These are phyloP conservation scores for Eutypella sp. DNA, from an alignment of 2,329 filamentous ascomycete genomes.

Conservation along the genomic window DNA sequence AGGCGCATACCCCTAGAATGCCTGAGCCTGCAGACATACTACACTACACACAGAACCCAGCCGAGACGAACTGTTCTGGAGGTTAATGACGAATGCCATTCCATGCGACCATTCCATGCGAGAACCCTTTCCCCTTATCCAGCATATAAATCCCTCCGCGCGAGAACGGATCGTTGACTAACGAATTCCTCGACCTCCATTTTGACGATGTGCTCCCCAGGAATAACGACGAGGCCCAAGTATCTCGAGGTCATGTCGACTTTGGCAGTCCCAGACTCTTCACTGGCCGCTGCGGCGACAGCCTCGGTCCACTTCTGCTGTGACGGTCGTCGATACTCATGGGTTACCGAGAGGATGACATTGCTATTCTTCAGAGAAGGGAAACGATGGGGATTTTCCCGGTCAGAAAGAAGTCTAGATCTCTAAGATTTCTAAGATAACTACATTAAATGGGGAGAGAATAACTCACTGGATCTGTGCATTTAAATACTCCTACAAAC, in stretches of 20 bases:
- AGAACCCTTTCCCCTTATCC: too few species aligned
- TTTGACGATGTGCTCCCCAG: conserved; percentile 77
- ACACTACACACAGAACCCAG: too few species aligned
- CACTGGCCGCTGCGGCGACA: conserved; percentile 22
- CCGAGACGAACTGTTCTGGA: too few species aligned
- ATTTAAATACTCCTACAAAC: conserved; percentile 89
- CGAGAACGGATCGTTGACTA: conserved; percentile 40
- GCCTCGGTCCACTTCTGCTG: conserved; percentile 38
- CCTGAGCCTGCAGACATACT: too few species aligned
- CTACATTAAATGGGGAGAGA: not conserved
- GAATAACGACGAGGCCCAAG: conserved; percentile 84
- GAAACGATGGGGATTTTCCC: not conserved
- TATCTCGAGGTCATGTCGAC: conserved; percentile 79
- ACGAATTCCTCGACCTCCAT: conserved; percentile 80
- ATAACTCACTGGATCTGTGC: conserved; percentile 75
- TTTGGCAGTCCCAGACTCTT: conserved; percentile 42
- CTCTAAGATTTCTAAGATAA: too few species aligned
- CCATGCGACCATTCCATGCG: too few species aligned
- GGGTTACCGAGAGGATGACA: conserved; percentile 76
- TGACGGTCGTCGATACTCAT: conserved; percentile 81
- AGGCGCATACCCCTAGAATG: too few species aligned
- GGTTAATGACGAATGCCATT: too few species aligned
- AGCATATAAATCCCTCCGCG: conserved; percentile 16
- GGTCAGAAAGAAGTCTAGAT: too few species aligned
- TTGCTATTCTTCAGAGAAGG: conserved; percentile 86